These are phyloP conservation scores for Leccinum obscurum DNA, from an alignment of 768 basidiomycete species.

Conservation along the genomic window DNA sequence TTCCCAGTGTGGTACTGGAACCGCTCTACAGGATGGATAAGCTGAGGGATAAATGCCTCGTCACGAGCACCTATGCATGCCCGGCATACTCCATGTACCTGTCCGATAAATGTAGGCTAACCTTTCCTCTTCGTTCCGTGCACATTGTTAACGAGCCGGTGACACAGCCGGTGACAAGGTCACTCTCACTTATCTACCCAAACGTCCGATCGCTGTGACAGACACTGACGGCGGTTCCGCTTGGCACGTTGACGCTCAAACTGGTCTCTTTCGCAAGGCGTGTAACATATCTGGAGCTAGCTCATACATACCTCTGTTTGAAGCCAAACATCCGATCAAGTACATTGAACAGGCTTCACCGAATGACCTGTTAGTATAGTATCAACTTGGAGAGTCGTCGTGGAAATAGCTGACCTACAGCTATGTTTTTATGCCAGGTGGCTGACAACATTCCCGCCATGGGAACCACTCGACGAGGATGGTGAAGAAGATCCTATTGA, in stretches of 20 bases:
- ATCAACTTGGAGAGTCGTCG: neutral
- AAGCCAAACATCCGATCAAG: conserved; percentile 15
- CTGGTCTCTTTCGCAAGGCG: conserved; percentile 21
- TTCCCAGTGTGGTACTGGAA: conserved; percentile 25
- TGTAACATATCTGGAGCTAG: conserved; percentile 10
- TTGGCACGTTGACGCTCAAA: conserved; percentile 20
- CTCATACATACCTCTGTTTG: conserved; percentile 22
- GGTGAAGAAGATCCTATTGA: conserved; percentile 24
- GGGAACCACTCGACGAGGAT: conserved; percentile 31
- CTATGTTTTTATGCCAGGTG: conserved; percentile 13
- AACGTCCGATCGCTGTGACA: conserved; percentile 8
- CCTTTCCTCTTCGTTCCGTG: neutral
- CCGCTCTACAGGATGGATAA: conserved; percentile 25
- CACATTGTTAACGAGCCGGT: neutral
- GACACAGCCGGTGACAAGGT: conserved; percentile 22
- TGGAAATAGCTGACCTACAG: neutral
- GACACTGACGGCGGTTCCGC: neutral
- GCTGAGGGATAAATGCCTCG: conserved; percentile 31
- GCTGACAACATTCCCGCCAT: conserved; percentile 19
- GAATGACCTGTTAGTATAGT: conserved; percentile 19
- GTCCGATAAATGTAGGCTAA: conserved; percentile 24
- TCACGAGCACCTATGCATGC: conserved; percentile 32
- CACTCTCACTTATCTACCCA: conserved; percentile 22
- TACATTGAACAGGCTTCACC: conserved; percentile 11
- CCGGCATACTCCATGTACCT: conserved; percentile 35